A percentile compares a stretch with the other conserved stretches of the same genome.
Conservation (phyloP, 129 eudicot species). For the Tanacetum coccineum region DNA sequence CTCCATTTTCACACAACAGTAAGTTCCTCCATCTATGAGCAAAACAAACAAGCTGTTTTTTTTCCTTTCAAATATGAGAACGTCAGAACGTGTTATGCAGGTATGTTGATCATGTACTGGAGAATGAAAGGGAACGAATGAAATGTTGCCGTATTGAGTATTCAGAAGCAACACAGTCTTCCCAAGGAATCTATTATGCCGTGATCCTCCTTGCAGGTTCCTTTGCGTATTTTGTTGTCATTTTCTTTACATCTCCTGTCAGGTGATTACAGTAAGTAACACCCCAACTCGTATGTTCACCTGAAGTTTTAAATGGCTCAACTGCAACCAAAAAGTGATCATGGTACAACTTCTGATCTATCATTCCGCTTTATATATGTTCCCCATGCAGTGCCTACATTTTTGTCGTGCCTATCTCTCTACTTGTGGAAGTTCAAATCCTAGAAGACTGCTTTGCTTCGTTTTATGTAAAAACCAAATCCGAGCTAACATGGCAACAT, state of each 20-base stretch:
- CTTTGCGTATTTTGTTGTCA: slow-evolving; percentile 81
- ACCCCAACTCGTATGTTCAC: slow-evolving; percentile 8
- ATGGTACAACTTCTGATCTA: not conserved
- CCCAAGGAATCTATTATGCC: slow-evolving; percentile 79
- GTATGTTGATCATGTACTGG: slow-evolving; percentile 82
- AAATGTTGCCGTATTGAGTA: slow-evolving; percentile 74
- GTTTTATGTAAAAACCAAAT: not conserved
- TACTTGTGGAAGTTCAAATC: slow-evolving; percentile 15
- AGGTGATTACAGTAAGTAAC: slow-evolving; percentile 38
- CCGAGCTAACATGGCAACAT: not conserved
- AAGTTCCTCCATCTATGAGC: slow-evolving; percentile 26
- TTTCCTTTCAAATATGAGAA: slow-evolving; percentile 57
- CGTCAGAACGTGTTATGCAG: slow-evolving; percentile 36
- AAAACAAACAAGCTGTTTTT: slow-evolving; percentile 15
- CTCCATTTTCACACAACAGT: slow-evolving; percentile 87
- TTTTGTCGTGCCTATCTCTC: slow-evolving; percentile 26
- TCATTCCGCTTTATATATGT: not conserved
- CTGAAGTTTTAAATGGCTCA: not conserved
- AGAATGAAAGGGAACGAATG: slow-evolving; percentile 78
- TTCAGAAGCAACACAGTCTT: slow-evolving; percentile 54
- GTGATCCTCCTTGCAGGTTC: slow-evolving; percentile 90
- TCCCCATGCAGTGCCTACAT: slow-evolving; percentile 21
- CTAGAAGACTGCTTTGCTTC: slow-evolving; percentile 4
- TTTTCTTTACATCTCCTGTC: slow-evolving; percentile 85
- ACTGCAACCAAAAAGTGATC: not conserved